A percentile compares a stretch with the other conserved stretches of the same genome.
These are phyloP conservation scores for Multifurca ochricompacta DNA, from an alignment of 768 basidiomycete genomes.

Conservation along the genomic window DNA sequence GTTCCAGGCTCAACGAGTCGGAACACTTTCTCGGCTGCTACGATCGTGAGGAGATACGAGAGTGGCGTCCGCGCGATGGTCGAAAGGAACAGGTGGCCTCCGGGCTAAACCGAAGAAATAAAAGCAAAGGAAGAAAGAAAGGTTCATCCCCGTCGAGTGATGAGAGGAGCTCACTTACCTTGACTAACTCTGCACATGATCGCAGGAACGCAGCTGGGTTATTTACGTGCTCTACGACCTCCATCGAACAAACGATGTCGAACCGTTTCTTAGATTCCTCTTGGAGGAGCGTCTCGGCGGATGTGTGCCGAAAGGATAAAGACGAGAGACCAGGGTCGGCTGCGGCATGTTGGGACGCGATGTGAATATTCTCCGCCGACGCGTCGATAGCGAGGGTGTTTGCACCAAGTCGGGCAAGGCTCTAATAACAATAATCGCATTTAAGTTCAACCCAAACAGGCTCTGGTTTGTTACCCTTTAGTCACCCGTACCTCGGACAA, in stretches of 20 bases:
- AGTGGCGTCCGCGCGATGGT: constrained; percentile 84
- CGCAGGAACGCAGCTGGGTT: constrained; percentile 78
- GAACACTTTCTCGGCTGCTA: constrained; percentile 74
- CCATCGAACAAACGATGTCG: constrained; percentile 95
- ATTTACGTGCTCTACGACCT: constrained; percentile 95
- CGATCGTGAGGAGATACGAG: constrained; percentile 57
- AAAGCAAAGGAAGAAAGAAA: not conserved
- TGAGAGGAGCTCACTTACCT: constrained; percentile 41
- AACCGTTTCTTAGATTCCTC: constrained; percentile 65
- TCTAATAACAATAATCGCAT: constrained; percentile 40
- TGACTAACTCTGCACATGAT: constrained; percentile 76
- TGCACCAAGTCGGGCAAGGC: constrained; percentile 80
- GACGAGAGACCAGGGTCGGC: constrained; percentile 58
- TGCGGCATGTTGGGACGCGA: constrained; percentile 75
- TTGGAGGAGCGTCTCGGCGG: constrained; percentile 65
- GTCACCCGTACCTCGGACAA: constrained; percentile 66
- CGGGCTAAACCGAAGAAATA: constrained; percentile 49
- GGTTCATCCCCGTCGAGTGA: too few relatives aligned
- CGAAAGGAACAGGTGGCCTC: constrained; percentile 93
- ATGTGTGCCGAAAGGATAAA: constrained; percentile 61
- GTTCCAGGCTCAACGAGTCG: constrained; percentile 78
- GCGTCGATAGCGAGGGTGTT: constrained; percentile 85
- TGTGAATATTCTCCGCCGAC: constrained; percentile 74
- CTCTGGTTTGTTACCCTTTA: too few relatives aligned
- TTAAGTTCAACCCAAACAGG: too few relatives aligned